These are phyloP conservation scores for Salix koriyanagi DNA, from an alignment of 345 rosid genomes.

Conservation along the genomic window DNA sequence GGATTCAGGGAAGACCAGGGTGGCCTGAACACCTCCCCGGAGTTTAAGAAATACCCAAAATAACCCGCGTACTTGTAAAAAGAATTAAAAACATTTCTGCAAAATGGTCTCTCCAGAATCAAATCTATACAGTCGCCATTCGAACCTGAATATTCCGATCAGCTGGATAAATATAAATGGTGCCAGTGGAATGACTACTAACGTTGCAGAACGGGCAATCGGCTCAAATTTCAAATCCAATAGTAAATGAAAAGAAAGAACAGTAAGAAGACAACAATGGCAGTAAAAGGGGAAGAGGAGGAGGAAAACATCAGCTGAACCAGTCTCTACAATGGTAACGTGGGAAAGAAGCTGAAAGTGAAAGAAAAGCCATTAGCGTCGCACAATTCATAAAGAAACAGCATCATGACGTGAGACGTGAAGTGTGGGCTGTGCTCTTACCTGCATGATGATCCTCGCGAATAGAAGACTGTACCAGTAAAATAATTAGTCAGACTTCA, in stretches of 20 bases:
- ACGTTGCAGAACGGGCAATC: neutral
- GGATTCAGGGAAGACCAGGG: neutral
- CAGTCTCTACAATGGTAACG: constrained; percentile 16
- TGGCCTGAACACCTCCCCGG: neutral
- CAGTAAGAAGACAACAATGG: neutral
- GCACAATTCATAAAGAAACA: constrained; percentile 31
- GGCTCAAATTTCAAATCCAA: constrained; percentile 19
- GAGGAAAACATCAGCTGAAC: neutral
- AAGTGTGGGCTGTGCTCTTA: neutral
- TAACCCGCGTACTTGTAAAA: neutral
- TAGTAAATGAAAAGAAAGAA: neutral
- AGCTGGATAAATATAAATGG: neutral
- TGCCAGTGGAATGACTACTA: neutral
- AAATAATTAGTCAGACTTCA: neutral
- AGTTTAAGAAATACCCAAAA: neutral
- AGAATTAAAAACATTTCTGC: neutral
- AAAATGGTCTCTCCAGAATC: neutral
- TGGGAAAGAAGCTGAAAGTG: constrained; percentile 29
- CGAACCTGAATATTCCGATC: neutral
- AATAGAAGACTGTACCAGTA: constrained; percentile 11
- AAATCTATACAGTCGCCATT: neutral
- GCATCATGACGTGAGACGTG: constrained; percentile 10
- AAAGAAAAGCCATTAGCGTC: constrained; percentile 18
- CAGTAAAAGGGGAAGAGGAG: neutral
- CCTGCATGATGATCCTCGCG: neutral